phyloP scores from a whole-genome alignment of 208 protist species.

The Acanthamoeba lugdunensis region DNA sequence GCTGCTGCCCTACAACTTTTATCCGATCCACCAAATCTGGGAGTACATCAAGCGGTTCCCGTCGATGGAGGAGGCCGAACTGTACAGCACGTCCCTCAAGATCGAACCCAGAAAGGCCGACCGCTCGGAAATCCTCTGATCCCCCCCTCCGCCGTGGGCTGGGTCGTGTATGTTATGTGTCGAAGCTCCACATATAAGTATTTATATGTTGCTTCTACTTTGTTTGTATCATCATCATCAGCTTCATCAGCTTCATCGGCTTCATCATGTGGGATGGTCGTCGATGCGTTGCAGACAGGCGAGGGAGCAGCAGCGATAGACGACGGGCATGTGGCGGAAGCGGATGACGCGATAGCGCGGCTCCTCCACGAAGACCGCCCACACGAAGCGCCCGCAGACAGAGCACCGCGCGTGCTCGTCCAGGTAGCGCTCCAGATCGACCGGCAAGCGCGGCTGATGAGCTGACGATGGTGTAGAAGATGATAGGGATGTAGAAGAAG shows the following conservation, averaged over 20 bases:
- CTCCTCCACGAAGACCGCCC: slow-evolving; percentile 13
- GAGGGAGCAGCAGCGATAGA: slow-evolving; percentile 43
- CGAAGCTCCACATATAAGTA: background rate
- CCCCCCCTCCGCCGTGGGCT: too few relatives aligned
- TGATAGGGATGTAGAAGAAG: background rate
- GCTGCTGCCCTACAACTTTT: slow-evolving; percentile 64
- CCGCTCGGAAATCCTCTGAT: slow-evolving; percentile 60
- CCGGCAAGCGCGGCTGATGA: background rate
- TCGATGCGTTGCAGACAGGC: slow-evolving; percentile 10
- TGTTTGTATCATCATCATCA: too few relatives aligned
- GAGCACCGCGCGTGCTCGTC: slow-evolving; percentile 19
- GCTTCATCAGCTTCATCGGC: too few relatives aligned
- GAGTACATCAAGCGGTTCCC: slow-evolving; percentile 38
- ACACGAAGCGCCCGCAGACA: slow-evolving; percentile 1
- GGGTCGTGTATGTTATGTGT: background rate
- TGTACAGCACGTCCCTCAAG: background rate
- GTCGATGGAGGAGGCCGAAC: slow-evolving; percentile 13
- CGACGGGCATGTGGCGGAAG: slow-evolving; percentile 4
- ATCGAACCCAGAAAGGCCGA: slow-evolving; percentile 43
- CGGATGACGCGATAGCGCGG: background rate
- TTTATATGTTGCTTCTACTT: background rate
- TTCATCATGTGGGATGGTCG: background rate
- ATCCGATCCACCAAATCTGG: slow-evolving; percentile 64
- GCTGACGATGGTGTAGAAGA: background rate
- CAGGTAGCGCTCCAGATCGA: slow-evolving; percentile 1